Evolutionary conservation across 805 yeast genomes (phyloP).

Genomic region (Candida adriatica): DNA sequence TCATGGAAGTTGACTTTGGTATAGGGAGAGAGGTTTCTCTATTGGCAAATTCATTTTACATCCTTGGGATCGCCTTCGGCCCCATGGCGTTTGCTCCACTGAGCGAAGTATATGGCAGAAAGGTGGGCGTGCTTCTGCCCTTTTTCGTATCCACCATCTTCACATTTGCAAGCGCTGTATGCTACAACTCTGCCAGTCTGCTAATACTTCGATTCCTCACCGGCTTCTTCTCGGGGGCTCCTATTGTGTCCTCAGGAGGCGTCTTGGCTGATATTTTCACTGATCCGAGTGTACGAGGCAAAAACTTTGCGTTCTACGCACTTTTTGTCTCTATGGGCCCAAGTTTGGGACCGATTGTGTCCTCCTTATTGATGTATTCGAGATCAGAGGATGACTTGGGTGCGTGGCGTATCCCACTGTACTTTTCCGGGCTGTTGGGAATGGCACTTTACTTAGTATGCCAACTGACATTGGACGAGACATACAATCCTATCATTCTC

Average conservation of each 20-base stretch:
- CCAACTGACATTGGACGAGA: conserved; percentile 28
- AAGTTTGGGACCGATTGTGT: conserved; percentile 40
- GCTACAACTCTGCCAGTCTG: conserved; percentile 43
- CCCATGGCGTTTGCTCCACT: conserved; percentile 52
- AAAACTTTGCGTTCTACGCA: conserved; percentile 43
- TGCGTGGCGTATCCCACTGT: conserved; percentile 53
- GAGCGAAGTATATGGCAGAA: conserved; percentile 36
- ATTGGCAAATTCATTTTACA: conserved; percentile 50
- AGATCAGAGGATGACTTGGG: conserved; percentile 29
- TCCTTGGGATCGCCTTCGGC: conserved; percentile 63
- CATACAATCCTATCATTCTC: conserved; percentile 11
- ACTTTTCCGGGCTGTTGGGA: conserved; percentile 40
- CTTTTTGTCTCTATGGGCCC: conserved; percentile 39
- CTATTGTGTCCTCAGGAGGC: conserved; percentile 55
- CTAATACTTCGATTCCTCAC: conserved; percentile 49
- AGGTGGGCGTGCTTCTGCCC: conserved; percentile 37
- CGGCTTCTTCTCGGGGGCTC: conserved; percentile 55
- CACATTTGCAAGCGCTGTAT: conserved; percentile 43
- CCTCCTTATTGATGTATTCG: conserved; percentile 38
- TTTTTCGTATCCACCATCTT: conserved; percentile 33
- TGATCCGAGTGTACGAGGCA: conserved; percentile 41
- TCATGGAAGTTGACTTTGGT: conserved; percentile 31
- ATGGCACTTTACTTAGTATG: conserved; percentile 28
- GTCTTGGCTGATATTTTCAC: conserved; percentile 43
- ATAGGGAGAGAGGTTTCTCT: conserved; percentile 41